phyloP scores from a whole-genome alignment of 148 eudicot species.

The Amaranthus cruentus region DNA sequence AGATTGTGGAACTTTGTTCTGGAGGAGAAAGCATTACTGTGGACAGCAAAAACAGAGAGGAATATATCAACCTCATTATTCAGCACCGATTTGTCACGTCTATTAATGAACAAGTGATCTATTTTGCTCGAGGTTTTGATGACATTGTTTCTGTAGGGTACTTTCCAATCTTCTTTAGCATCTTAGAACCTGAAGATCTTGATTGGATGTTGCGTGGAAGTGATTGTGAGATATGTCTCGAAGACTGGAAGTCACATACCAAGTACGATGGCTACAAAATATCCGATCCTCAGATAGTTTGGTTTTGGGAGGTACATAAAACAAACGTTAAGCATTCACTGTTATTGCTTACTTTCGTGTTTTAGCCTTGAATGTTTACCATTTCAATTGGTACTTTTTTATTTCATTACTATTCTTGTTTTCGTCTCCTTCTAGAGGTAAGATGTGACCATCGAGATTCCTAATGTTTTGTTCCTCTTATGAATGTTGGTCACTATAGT shows the following conservation, averaged over 20 bases:
- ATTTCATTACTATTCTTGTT: neutral
- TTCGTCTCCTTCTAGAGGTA: too few relatives aligned
- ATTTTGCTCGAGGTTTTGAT: slow-evolving; percentile 68
- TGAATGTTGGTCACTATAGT: neutral
- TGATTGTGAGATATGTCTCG: slow-evolving; percentile 57
- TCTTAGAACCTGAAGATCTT: slow-evolving; percentile 74
- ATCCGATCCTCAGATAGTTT: slow-evolving; percentile 68
- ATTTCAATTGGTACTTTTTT: neutral
- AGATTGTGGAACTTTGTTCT: slow-evolving; percentile 65
- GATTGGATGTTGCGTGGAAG: slow-evolving; percentile 83
- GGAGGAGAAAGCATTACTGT: slow-evolving; percentile 55
- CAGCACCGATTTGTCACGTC: slow-evolving; percentile 63
- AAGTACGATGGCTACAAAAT: slow-evolving; percentile 65
- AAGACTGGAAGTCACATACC: slow-evolving; percentile 91
- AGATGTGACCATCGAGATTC: neutral
- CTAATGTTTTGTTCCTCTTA: neutral
- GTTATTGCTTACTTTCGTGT: neutral
- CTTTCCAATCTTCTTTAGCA: slow-evolving; percentile 43
- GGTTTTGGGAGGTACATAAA: slow-evolving; percentile 94
- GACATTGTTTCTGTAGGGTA: slow-evolving; percentile 46
- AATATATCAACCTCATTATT: slow-evolving; percentile 64
- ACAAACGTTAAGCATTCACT: neutral
- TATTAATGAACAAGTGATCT: slow-evolving; percentile 55
- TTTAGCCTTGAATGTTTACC: neutral
- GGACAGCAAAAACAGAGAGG: slow-evolving; percentile 64